Evolutionary conservation across 768 basidiomycete genomes (phyloP), one percentile per base, ranked within the genome.

Genomic region (Galerina marginata): DNA sequence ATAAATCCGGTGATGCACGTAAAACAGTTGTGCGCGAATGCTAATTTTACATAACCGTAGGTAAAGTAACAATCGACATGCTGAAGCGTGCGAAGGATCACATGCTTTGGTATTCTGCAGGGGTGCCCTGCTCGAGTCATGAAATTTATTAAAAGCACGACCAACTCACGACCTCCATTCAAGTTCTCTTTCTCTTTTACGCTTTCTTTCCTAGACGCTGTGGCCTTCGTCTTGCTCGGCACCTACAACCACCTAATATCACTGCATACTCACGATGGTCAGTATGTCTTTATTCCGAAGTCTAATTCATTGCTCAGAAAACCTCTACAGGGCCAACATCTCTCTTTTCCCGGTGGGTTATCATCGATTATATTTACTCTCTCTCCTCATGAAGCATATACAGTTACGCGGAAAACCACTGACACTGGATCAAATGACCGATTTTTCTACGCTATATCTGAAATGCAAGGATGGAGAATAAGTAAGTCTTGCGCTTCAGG

Each of bases 391-490:
- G 52, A 48, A 44, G 46, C 6, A 14, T 39, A 45, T 61, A 65
- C 67, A 95, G 94, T 87, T 23, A 95, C 91, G 54, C 84, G 86
- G 64, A 99, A 98, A 83, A 84, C 82, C 71, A 89, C 93, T 4
- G 83, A 88, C 65, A 74, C 81, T 16, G 95, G 92, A 44, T 81
- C 79, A 63, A 88, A 93, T 85, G 81, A 79, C 61, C 84, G 85
- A 58, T 88, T 85, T 74, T 68, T 82, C 47, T 98, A 88, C 75
- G 90, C 85, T 6, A 84, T 97, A 43, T 89, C 92, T 46, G 96
- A 97, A 77, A 99, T 99, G 96, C 97, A 99, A 76, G 97, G 97
- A 69, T 99, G 97, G 97, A 84, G 97, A 76, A 90, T 99, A 77
- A 87, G 96, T 99, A 70, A 78, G 96, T 90, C 46, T 33, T 60